phyloP scores from a whole-genome alignment of 2,329 filamentous ascomycete species.

The Colletotrichum simmondsii region DNA sequence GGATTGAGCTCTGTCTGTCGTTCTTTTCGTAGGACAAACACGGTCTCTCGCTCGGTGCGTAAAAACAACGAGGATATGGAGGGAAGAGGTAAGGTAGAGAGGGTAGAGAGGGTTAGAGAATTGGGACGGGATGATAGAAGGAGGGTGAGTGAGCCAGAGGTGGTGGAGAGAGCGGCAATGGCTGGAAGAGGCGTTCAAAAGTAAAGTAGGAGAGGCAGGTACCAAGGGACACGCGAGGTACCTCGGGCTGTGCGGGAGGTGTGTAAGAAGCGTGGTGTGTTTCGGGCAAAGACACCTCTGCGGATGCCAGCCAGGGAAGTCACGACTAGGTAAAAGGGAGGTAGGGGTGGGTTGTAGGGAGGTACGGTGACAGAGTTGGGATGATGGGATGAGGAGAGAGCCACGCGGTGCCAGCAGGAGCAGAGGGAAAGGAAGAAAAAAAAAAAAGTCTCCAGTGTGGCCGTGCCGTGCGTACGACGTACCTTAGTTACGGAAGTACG shows the following conservation, averaged over 20 bases:
- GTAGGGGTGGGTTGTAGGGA: neutral
- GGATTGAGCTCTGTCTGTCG: conserved; percentile 28
- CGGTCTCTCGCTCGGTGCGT: conserved; percentile 23
- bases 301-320: neutral
- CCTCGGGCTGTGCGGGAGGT: neutral
- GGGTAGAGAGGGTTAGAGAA: conserved; percentile 6
- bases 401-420: conserved; percentile 18
- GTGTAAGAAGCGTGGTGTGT: conserved; percentile 19
- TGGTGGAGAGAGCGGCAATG: conserved; percentile 32
- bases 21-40: conserved; percentile 32
- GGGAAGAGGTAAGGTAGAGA: conserved; percentile 10
- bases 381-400: conserved; percentile 12
- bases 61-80: conserved; percentile 27
- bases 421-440: neutral
- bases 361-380: neutral
- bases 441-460: neutral
- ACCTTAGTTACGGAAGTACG: neutral
- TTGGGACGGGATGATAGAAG: conserved; percentile 27
- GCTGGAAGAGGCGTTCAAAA: conserved; percentile 28
- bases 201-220: conserved; percentile 17
- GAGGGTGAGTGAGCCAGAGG: conserved; percentile 24
- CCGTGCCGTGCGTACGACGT: neutral
- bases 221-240: conserved; percentile 2
- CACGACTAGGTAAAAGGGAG: neutral
- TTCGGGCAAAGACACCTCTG: conserved; percentile 32